Evolutionary conservation across 2,329 filamentous ascomycete species (phyloP), one percentile per base, ranked within the genome.

Genomic region (Stagonosporopsis tanaceti): DNA sequence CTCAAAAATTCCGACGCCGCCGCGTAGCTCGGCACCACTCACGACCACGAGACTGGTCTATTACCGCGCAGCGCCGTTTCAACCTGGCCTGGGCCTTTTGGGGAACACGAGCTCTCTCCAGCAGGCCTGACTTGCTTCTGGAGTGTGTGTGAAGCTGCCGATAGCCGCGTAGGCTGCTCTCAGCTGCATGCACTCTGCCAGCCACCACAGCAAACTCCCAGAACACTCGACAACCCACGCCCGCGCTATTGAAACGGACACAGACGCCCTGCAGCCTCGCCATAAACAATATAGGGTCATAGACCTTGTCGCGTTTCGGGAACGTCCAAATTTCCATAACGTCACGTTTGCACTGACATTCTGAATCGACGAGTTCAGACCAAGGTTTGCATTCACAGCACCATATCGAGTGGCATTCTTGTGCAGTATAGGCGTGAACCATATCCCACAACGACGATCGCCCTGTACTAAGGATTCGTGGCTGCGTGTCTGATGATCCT

Each of bases 401-500:
- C 2, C 17, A 30, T 15, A 22, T 28, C 35, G 28, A 27, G 37
- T 37, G 37, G 42, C 44, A 47, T 22, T 25, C 2, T n/a, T 8
- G 32, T 34, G 28, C 44, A 47, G 15, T 39, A 28, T 28, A 41
- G 20, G 30, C 20, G 12, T 27, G 22, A 6, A 17, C 14, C 28
- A 50, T 44, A 37, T 24, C 25, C 40, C 30, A 30, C 20, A 46
- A 35, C 27, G 22, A 35, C 11, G 40, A 50, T 50, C 46, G 53
- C 17, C 40, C 39, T 11, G 39, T 25, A 45, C 46, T 34, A 55
- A 50, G 40, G 22, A 20, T 45, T 35, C 34, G 34, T 28, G 47
- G 50, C 45, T 25, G 9, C 38, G 8, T 35, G 47, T 56, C 47
- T 50, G 47, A 56, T 46, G 47, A 56, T 56, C 53, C 47, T 56